These are phyloP conservation scores for Cystobasidium ongulense DNA, from an alignment of 768 basidiomycete genomes.

Conservation along the genomic window DNA sequence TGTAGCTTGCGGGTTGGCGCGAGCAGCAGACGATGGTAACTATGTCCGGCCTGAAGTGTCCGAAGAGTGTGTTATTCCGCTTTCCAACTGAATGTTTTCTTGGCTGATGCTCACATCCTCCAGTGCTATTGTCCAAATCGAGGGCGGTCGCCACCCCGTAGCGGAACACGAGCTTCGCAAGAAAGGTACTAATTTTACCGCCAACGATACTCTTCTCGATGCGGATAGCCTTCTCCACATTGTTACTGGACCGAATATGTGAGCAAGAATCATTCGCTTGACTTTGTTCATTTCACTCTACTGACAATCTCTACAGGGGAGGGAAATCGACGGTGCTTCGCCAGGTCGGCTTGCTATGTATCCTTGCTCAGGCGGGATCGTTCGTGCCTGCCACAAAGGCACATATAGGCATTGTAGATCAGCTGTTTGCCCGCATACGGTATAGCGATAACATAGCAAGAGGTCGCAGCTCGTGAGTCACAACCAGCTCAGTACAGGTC, in stretches of 20 bases:
- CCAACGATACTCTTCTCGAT: background rate
- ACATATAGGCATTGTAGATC: constrained; percentile 74
- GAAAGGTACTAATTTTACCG: background rate
- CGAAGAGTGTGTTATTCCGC: background rate
- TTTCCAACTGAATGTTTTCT: background rate
- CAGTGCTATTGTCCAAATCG: background rate
- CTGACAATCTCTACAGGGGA: constrained; percentile 42
- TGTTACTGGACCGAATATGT: constrained; percentile 33
- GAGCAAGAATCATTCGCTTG: too few relatives aligned
- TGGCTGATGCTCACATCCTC: background rate
- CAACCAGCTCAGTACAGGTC: background rate
- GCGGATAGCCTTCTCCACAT: background rate
- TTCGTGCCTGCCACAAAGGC: constrained; percentile 85
- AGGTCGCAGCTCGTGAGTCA: constrained; percentile 87
- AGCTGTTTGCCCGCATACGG: constrained; percentile 84
- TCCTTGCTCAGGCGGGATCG: constrained; percentile 84
- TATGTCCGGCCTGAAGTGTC: background rate
- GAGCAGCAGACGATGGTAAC: background rate
- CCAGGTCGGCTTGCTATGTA: constrained; percentile 77
- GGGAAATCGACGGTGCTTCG: constrained; percentile 84
- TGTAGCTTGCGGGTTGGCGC: constrained; percentile 16
- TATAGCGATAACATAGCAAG: constrained; percentile 90
- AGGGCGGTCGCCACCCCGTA: constrained; percentile 18
- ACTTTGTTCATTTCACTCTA: too few relatives aligned
- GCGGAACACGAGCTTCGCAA: constrained; percentile 18